Evolutionary conservation across 768 basidiomycete species (phyloP), one percentile per base, ranked within the genome.

Genomic region (Atractiella rhizophila): DNA sequence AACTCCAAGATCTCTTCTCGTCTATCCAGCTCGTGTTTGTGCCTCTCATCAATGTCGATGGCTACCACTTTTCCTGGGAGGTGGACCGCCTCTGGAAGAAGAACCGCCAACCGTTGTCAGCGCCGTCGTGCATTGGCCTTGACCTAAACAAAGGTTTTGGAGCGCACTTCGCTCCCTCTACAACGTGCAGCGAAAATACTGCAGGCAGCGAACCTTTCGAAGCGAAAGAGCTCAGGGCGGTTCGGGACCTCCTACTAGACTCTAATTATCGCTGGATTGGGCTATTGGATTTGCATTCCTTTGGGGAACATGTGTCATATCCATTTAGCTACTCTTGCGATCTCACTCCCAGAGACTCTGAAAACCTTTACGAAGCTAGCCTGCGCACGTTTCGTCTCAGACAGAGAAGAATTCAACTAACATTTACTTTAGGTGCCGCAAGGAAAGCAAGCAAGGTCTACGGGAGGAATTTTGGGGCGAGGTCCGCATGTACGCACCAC

Each of bases 311-410:
- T 37, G 76, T 80, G 42, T 75, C 76, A n/a, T 64, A 70, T 27
- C 80, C 80, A 4, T 82, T 66, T 49, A 76, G 78, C 0, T 73
- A 71, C 53, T 68, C 70, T 1, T 80, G 77, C 59, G 64, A 65
- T 28, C 61, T 60, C 30, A 53, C 64, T 13, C 70, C 77, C 0
- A 66, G 68, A 43, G 76, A 77, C 48, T 73, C 72, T 1, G 78
- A 81, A 56, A 72, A 78, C 53, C 67, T 72, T 51, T 61, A 71
- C 44, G 78, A 81, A 56, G 76, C 72, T 7, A 72, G 70, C 5
- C 58, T 71, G 3, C n/a, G n/a, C n/a, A n/a, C n/a, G n/a, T n/a
- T n/a, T n/a, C n/a, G n/a, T n/a, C n/a, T n/a, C n/a, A n/a, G n/a
- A n/a, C n/a, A n/a, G n/a, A n/a, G n/a, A n/a, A n/a, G n/a, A n/a